Conservation (phyloP, 1,284 basidiomycete genomes). For the Athelia sp. region DNA sequence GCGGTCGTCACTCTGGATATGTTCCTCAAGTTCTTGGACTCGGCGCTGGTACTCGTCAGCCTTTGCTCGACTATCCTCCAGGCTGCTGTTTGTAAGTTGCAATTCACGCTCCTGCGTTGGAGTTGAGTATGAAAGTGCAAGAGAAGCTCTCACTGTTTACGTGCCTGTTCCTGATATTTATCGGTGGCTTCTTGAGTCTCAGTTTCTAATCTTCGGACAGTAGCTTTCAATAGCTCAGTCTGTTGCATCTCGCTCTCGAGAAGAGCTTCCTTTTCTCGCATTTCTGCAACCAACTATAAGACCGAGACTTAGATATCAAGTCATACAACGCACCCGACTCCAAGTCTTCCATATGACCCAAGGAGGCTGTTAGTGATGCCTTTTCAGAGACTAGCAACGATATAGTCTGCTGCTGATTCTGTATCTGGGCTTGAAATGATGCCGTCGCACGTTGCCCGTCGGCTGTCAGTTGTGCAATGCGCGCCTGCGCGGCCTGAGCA, state of each 20-base stretch:
- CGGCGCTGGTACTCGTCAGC: conserved; percentile 49
- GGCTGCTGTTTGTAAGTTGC: conserved; percentile 48
- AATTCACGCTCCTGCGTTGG: conserved; percentile 64
- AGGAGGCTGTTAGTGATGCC: conserved; percentile 46
- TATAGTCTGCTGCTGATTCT: conserved; percentile 62
- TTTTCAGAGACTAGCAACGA: conserved; percentile 68
- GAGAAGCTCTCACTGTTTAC: background rate
- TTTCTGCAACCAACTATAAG: conserved; percentile 3
- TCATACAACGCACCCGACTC: conserved; percentile 47
- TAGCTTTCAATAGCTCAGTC: background rate
- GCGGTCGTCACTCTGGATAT: conserved; percentile 76
- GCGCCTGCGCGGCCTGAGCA: conserved; percentile 16
- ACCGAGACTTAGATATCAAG: background rate
- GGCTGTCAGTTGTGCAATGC: conserved; percentile 24
- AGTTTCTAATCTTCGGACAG: background rate
- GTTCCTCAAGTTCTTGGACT: conserved; percentile 70
- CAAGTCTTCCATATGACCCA: conserved; percentile 48
- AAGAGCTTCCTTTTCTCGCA: background rate
- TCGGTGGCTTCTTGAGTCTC: background rate
- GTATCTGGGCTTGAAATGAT: conserved; percentile 30
- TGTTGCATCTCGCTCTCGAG: background rate
- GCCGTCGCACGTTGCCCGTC: conserved; percentile 24
- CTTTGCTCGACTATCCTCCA: conserved; percentile 49
- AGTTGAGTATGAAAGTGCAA: conserved; percentile 9
- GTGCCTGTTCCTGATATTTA: conserved; percentile 1